phyloP scores from a whole-genome alignment of 371 early-diverging fungal species.

The Mortierella sp. region DNA sequence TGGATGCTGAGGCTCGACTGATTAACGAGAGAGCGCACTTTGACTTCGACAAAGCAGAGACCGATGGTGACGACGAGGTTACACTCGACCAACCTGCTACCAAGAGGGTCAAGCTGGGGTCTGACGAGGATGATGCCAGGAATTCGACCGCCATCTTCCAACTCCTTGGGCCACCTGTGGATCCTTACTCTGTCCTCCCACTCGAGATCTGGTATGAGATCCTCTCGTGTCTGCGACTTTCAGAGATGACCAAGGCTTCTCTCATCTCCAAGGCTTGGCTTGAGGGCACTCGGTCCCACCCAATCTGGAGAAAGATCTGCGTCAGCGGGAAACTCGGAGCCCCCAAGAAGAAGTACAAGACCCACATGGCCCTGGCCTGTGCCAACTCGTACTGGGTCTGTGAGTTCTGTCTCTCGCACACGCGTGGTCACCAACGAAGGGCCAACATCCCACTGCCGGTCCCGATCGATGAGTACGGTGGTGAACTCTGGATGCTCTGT shows the following conservation, averaged over 20 bases:
- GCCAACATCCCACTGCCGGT: background rate
- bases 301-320: background rate
- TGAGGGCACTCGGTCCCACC: background rate
- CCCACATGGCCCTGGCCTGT: constrained; percentile 12
- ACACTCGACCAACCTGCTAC: background rate
- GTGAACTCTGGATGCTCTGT: background rate
- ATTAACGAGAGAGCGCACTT: too few relatives aligned
- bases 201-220: constrained; percentile 10
- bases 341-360: constrained; percentile 12
- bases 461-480: background rate
- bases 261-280: constrained; percentile 16
- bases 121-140: background rate
- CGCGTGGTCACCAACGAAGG: background rate
- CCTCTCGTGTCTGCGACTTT: constrained; percentile 1
- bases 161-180: background rate
- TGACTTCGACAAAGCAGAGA: too few relatives aligned
- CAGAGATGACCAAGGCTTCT: constrained; percentile 3
- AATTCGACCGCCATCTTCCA: background rate
- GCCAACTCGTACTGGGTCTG: constrained; percentile 5
- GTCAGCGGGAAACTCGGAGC: background rate
- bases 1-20: too few relatives aligned
- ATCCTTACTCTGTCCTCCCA: constrained; percentile 6
- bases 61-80: too few relatives aligned
- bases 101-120: background rate
- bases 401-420: constrained; percentile 2